phyloP scores from a whole-genome alignment of 805 yeast species.

The Ogataea nitratoaversa region DNA sequence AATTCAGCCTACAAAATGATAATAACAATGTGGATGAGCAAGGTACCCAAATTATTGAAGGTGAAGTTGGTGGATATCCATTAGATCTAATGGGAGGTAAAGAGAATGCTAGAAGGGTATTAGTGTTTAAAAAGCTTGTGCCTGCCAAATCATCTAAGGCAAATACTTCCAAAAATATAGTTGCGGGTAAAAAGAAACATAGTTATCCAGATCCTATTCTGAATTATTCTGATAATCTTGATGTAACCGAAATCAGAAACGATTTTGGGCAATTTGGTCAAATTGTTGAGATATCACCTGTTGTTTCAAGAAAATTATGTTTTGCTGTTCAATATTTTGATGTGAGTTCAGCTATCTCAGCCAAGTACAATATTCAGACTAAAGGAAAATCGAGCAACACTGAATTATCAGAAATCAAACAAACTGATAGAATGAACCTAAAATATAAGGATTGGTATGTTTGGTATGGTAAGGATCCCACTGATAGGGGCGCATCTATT shows the following conservation, averaged over 20 bases:
- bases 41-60: slow-evolving; percentile 3
- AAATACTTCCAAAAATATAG: slow-evolving; percentile 7
- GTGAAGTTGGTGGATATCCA: slow-evolving; percentile 6
- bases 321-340: slow-evolving; percentile 58
- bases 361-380: slow-evolving; percentile 43
- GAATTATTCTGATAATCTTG: slow-evolving; percentile 41
- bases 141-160: slow-evolving; percentile 19
- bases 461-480: slow-evolving; percentile 63
- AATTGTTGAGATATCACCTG: slow-evolving; percentile 58
- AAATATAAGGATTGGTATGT: slow-evolving; percentile 59
- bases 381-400: slow-evolving; percentile 6
- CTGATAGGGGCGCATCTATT: slow-evolving; percentile 42
- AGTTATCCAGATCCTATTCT: slow-evolving; percentile 41
- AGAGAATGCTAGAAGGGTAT: slow-evolving; percentile 50
- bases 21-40: slow-evolving; percentile 1
- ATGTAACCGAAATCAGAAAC: slow-evolving; percentile 37
- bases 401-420: slow-evolving; percentile 1
- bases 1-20: background rate
- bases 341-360: slow-evolving; percentile 54
- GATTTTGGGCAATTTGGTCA: slow-evolving; percentile 59
- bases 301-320: slow-evolving; percentile 62
- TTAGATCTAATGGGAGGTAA: slow-evolving; percentile 32
- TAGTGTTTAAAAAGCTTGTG: slow-evolving; percentile 43
- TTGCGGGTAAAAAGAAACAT: slow-evolving; percentile 16
- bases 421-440: slow-evolving; percentile 24